Percentiles rank a stretch among this genome's conserved stretches.
phyloP scores from a whole-genome alignment of 257 asterid genomes.

The Penstemon eatonii region DNA sequence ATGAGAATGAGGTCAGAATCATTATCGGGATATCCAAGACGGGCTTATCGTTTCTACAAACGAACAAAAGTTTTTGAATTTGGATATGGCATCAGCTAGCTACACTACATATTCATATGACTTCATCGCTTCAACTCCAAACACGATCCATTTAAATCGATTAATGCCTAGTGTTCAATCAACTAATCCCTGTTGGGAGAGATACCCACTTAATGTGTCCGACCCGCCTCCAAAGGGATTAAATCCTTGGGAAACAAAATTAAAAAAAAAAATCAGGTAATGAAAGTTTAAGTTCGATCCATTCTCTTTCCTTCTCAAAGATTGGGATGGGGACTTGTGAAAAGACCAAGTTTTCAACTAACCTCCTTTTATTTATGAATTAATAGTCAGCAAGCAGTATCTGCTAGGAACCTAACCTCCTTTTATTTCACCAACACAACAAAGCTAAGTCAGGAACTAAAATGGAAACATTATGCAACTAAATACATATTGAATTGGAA shows the following conservation, averaged over 20 bases:
- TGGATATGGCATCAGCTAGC: constrained; percentile 64
- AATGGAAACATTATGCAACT: no score
- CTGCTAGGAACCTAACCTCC: no score
- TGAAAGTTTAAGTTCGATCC: constrained; percentile 1
- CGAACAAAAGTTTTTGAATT: constrained; percentile 65
- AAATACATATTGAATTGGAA: no score
- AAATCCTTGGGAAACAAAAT: no score
- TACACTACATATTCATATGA: constrained; percentile 29
- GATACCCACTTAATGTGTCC: no score
- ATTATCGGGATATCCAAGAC: constrained; percentile 62
- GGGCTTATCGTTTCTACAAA: constrained; percentile 75
- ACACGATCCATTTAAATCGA: constrained; percentile 37
- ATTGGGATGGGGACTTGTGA: background rate
- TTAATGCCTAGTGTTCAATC: background rate
- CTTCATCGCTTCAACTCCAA: constrained; percentile 21
- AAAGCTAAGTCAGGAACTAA: no score
- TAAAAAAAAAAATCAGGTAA: background rate
- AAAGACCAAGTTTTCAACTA: constrained; percentile 20
- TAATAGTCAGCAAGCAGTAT: no score
- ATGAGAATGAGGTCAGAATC: constrained; percentile 88
- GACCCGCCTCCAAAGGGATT: no score
- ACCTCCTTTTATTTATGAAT: no score
- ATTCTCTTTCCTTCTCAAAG: background rate
- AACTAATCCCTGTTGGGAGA: no score
- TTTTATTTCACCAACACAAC: no score